Conservation (phyloP, 2,329 filamentous ascomycete species). For the Epichloe sibirici region DNA sequence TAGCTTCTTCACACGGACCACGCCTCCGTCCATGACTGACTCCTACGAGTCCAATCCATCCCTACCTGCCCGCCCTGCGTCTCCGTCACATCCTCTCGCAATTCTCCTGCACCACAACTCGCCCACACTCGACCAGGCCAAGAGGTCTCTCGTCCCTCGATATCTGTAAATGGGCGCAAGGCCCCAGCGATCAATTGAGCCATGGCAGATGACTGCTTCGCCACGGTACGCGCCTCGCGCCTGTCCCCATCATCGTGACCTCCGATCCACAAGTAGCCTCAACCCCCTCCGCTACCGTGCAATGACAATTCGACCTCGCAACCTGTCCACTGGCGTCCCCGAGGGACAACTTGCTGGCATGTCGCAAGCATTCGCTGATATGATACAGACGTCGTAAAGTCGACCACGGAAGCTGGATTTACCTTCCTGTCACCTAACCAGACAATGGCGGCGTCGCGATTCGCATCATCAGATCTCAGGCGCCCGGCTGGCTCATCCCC, state of each 20-base stretch:
- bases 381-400: slow-evolving; percentile 29
- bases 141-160: not conserved
- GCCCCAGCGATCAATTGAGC: slow-evolving; percentile 30
- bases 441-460: slow-evolving; percentile 35
- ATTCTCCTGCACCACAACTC: not conserved
- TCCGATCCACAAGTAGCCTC: not conserved
- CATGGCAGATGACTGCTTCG: slow-evolving; percentile 35
- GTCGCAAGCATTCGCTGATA: slow-evolving; percentile 5
- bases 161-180: slow-evolving; percentile 29
- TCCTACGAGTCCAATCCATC: not conserved
- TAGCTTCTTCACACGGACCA: not conserved
- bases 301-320: not conserved
- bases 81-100: not conserved
- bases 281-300: not conserved
- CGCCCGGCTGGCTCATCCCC: slow-evolving; percentile 41
- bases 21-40: slow-evolving; percentile 4
- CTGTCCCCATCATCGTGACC: not conserved
- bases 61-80: not conserved
- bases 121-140: not conserved
- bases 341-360: not conserved
- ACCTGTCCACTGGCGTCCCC: no score
- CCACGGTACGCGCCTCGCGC: slow-evolving; percentile 26
- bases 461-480: slow-evolving; percentile 33
- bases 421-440: slow-evolving; percentile 16
- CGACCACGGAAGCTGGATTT: slow-evolving; percentile 22